phyloP scores from a whole-genome alignment of 352 stramenopile genomes.

The Globisporangium orthogonon region DNA sequence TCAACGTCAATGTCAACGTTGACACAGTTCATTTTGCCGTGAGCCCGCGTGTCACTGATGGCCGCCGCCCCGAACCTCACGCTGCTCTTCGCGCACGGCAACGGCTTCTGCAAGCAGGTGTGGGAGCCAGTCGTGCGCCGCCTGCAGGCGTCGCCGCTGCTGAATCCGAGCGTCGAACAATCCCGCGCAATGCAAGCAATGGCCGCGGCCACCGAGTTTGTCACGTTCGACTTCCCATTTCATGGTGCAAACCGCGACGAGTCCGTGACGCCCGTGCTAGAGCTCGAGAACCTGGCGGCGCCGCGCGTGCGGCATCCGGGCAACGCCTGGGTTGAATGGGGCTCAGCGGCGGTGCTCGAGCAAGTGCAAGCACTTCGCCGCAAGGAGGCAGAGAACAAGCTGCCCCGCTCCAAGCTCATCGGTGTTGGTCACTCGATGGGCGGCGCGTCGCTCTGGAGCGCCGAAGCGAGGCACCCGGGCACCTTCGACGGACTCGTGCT shows the following conservation, averaged over 20 bases:
- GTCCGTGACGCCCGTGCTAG: conserved; percentile 13
- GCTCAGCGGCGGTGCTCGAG: conserved; percentile 17
- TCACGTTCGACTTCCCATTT: conserved; percentile 43
- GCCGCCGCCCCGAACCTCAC: conserved; percentile 10
- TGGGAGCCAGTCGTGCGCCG: conserved; percentile 42
- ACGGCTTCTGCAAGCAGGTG: conserved; percentile 36
- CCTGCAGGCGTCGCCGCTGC: conserved; percentile 21
- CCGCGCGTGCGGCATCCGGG: conserved; percentile 31
- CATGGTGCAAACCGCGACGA: conserved; percentile 43
- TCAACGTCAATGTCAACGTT: no score
- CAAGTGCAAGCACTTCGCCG: conserved; percentile 16
- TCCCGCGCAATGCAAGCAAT: conserved; percentile 1
- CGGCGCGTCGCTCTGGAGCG: conserved; percentile 28
- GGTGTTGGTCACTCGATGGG: conserved; percentile 50
- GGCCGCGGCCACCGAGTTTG: conserved; percentile 10
- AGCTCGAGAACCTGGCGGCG: conserved; percentile 9
- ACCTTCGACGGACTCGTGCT: conserved; percentile 41
- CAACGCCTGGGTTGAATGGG: conserved; percentile 16
- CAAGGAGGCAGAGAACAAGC: background rate
- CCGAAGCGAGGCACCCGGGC: conserved; percentile 26
- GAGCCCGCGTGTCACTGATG: no score
- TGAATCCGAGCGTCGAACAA: background rate
- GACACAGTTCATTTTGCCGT: no score
- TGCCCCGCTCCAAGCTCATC: conserved; percentile 23
- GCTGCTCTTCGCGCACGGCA: conserved; percentile 42